phyloP scores from a whole-genome alignment of 2,329 filamentous ascomycete genomes.

The Nannizzia gypsea region DNA sequence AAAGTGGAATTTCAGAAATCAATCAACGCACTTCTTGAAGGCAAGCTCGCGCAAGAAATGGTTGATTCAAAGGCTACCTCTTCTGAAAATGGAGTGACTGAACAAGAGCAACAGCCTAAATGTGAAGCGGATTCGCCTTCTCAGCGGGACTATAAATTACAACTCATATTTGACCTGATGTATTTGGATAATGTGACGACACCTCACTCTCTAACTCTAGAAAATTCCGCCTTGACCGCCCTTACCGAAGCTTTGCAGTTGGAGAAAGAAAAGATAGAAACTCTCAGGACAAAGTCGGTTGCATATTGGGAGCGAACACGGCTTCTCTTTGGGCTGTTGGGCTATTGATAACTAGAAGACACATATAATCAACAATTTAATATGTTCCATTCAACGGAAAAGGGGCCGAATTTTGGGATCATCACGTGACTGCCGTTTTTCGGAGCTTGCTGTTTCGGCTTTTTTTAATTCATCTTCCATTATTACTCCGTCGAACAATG shows the following conservation, averaged over 20 bases:
- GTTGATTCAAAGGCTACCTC: neutral
- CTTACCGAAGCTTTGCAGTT: conserved; percentile 1
- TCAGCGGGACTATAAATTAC: conserved; percentile 24
- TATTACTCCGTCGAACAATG: neutral
- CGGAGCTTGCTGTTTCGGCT: neutral
- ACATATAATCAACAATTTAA: neutral
- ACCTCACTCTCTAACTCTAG: conserved; percentile 17
- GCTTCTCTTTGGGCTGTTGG: conserved; percentile 68
- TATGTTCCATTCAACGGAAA: neutral
- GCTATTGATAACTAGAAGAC: conserved; percentile 6
- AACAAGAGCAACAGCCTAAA: neutral
- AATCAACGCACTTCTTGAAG: conserved; percentile 28
- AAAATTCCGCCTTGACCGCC: neutral
- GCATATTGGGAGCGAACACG: conserved; percentile 78
- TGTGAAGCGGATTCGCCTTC: neutral
- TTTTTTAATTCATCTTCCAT: neutral
- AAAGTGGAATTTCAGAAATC: conserved; percentile 46
- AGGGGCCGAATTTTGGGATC: no score
- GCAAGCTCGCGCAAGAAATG: neutral
- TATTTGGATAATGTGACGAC: conserved; percentile 30
- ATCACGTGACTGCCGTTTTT: neutral
- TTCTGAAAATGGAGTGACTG: conserved; percentile 3
- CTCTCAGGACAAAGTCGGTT: conserved; percentile 15
- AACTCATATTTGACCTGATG: conserved; percentile 29
- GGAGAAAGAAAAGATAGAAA: neutral